Evolutionary conservation across 441 rosid genomes (phyloP).

Genomic region (Metrosideros polymorpha): DNA sequence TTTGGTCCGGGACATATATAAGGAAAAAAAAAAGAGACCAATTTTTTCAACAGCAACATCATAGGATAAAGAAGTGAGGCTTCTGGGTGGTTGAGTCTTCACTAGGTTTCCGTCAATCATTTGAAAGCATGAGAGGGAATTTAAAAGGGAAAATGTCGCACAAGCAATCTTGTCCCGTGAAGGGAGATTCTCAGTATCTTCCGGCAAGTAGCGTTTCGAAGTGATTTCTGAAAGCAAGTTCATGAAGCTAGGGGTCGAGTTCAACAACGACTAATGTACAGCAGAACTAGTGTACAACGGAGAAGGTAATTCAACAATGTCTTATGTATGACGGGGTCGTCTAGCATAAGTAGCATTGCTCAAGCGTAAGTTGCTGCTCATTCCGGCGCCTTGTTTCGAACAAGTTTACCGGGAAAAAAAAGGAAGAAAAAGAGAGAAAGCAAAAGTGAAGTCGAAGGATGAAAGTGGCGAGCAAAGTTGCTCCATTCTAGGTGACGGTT

Average conservation of each 20-base stretch:
- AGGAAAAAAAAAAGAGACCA: not conserved
- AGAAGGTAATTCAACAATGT: not conserved
- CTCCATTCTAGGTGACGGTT: conserved; percentile 12
- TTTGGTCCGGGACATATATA: not conserved
- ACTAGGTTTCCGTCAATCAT: not conserved
- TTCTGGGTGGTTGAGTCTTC: not conserved
- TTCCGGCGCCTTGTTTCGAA: not conserved
- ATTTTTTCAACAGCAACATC: not conserved
- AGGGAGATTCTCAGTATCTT: not conserved
- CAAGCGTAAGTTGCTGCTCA: not conserved
- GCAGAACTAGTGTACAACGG: not conserved
- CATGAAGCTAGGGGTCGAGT: not conserved
- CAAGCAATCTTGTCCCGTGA: not conserved
- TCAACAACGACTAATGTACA: not conserved
- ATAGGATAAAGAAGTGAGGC: not conserved
- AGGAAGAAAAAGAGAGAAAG: not conserved
- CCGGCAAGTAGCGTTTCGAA: not conserved
- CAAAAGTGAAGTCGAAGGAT: not conserved
- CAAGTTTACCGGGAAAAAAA: not conserved
- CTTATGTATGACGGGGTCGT: not conserved
- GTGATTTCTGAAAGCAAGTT: not conserved
- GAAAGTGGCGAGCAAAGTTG: not conserved
- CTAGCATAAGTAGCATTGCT: not conserved
- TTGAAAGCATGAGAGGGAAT: not conserved
- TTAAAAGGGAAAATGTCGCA: not conserved